Percentiles rank a stretch among this genome's conserved stretches.
Conservation (phyloP, 768 basidiomycete species). For the Pholiota molesta region DNA sequence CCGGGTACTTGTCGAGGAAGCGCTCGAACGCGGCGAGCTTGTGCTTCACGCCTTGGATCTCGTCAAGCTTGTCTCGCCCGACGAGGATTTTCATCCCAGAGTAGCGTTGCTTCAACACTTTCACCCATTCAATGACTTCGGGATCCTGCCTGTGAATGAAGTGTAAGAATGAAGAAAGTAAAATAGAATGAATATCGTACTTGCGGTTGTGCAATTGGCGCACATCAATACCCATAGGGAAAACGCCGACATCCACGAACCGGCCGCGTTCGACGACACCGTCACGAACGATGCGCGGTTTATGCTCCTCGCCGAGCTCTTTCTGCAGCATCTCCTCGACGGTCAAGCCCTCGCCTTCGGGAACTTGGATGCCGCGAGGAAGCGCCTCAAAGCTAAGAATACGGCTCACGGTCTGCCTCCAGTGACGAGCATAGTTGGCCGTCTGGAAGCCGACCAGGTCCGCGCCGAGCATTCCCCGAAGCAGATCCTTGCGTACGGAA, state of each 20-base stretch:
- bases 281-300: conserved; percentile 25
- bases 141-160: conserved; percentile 56
- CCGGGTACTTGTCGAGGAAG: conserved; percentile 79
- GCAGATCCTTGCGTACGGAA: conserved; percentile 72
- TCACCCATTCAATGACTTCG: conserved; percentile 84
- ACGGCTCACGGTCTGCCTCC: conserved; percentile 81
- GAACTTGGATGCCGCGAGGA: conserved; percentile 79
- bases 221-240: conserved; percentile 91
- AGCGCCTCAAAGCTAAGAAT: conserved; percentile 81
- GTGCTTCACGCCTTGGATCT: conserved; percentile 83
- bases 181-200: conserved; percentile 31
- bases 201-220: conserved; percentile 64
- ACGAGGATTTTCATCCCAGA: conserved; percentile 87
- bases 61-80: conserved; percentile 87
- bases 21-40: conserved; percentile 84
- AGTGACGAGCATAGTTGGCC: conserved; percentile 80
- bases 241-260: conserved; percentile 87
- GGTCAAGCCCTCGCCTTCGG: conserved; percentile 37
- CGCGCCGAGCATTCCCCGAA: conserved; percentile 89
- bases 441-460: conserved; percentile 95
- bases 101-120: conserved; percentile 78
- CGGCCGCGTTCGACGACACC: conserved; percentile 45
- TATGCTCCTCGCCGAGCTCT: conserved; percentile 11
- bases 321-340: conserved; percentile 13
- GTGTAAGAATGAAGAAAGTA: background rate